Evolutionary conservation across 768 basidiomycete genomes (phyloP).

Genomic region (Tylopilus rubrobrunneus): DNA sequence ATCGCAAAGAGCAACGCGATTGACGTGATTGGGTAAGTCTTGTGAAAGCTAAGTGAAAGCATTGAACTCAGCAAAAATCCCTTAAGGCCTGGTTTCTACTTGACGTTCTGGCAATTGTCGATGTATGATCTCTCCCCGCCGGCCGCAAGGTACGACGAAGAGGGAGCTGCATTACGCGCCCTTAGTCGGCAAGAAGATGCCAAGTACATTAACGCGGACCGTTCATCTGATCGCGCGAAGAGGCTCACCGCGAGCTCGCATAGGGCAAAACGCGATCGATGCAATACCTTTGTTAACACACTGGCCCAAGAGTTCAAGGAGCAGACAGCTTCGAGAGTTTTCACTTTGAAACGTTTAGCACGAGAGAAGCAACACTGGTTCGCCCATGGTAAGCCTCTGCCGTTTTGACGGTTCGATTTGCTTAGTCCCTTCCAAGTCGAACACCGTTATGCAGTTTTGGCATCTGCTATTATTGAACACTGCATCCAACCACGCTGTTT

Average conservation of each 20-base stretch:
- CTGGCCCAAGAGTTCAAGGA: slow-evolving; percentile 72
- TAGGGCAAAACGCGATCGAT: slow-evolving; percentile 61
- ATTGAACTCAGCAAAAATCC: slow-evolving; percentile 2
- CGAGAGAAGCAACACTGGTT: slow-evolving; percentile 86
- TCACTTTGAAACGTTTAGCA: slow-evolving; percentile 71
- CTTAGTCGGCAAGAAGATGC: slow-evolving; percentile 68
- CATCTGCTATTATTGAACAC: slow-evolving; percentile 72
- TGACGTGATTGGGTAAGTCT: slow-evolving; percentile 67
- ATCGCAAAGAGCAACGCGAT: slow-evolving; percentile 64
- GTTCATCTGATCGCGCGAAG: slow-evolving; percentile 62
- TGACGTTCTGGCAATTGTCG: slow-evolving; percentile 96
- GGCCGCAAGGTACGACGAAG: slow-evolving; percentile 71
- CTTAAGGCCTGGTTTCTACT: slow-evolving; percentile 81
- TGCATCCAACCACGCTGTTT: slow-evolving; percentile 91
- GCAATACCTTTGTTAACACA: slow-evolving; percentile 53
- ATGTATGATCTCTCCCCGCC: slow-evolving; percentile 87
- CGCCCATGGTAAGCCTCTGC: slow-evolving; percentile 44
- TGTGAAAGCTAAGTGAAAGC: slow-evolving; percentile 1
- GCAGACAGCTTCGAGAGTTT: slow-evolving; percentile 65
- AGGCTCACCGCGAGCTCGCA: slow-evolving; percentile 55
- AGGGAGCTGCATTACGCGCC: slow-evolving; percentile 55
- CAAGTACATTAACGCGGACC: slow-evolving; percentile 61
- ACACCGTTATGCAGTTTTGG: slow-evolving; percentile 43
- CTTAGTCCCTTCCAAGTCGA: slow-evolving; percentile 24
- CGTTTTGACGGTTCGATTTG: neutral